A percentile compares a stretch with the other conserved stretches of the same genome.
phyloP scores from a whole-genome alignment of 768 basidiomycete species.

The Trichaptum fuscoviolaceum region DNA sequence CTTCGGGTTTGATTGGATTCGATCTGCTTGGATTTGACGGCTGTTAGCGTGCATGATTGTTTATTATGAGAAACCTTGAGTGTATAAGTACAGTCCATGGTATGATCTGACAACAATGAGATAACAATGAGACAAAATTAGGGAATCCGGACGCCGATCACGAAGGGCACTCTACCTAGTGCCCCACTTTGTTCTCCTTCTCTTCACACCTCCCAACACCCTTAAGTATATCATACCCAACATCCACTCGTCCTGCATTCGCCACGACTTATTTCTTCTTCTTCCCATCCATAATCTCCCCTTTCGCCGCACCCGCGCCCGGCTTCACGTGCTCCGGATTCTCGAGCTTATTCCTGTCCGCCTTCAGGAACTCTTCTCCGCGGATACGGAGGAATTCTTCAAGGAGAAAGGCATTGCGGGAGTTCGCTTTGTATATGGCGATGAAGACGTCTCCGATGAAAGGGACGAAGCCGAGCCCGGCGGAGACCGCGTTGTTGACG shows the following conservation, averaged over 20 bases:
- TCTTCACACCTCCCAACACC: background rate
- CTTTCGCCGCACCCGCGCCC: conserved; percentile 42
- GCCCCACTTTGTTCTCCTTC: background rate
- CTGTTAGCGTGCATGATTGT: background rate
- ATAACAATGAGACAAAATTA: background rate
- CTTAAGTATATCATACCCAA: too few species aligned
- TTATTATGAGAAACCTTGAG: background rate
- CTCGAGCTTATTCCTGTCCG: conserved; percentile 25
- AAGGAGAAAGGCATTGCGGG: conserved; percentile 79
- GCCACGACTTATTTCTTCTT: conserved; percentile 5
- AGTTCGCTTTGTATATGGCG: conserved; percentile 85
- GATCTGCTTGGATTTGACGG: background rate
- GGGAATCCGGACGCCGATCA: background rate
- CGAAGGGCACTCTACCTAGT: background rate
- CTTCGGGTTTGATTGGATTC: background rate
- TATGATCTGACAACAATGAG: background rate
- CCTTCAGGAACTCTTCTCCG: conserved; percentile 65
- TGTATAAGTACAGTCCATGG: background rate
- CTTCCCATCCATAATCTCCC: conserved; percentile 28
- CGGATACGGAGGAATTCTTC: conserved; percentile 80
- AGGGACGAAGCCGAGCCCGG: conserved; percentile 63
- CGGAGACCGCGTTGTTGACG: conserved; percentile 67
- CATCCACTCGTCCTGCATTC: background rate
- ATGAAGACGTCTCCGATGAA: conserved; percentile 70
- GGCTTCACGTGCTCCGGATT: conserved; percentile 46